Conservation (phyloP, 306 rosid species). For the Pterocarpus santalinus region DNA sequence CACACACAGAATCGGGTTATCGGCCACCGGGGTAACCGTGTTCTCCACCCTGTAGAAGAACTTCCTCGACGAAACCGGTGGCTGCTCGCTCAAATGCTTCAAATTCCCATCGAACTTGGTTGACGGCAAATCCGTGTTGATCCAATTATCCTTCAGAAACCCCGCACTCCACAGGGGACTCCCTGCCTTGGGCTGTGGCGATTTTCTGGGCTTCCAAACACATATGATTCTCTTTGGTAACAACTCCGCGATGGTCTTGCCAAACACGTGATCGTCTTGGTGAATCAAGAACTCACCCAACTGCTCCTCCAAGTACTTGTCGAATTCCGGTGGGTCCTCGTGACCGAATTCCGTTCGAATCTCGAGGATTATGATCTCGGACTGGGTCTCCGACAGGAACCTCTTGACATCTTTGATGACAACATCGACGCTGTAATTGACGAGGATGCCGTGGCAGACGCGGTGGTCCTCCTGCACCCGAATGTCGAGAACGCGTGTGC, state of each 20-base stretch:
- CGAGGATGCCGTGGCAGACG: slow-evolving; percentile 84
- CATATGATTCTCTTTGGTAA: slow-evolving; percentile 80
- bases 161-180: slow-evolving; percentile 74
- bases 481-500: slow-evolving; percentile 72
- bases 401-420: slow-evolving; percentile 68
- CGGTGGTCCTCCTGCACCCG: slow-evolving; percentile 72
- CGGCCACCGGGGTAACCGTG: slow-evolving; percentile 83
- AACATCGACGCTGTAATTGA: slow-evolving; percentile 68
- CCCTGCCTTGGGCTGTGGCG: slow-evolving; percentile 69
- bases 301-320: slow-evolving; percentile 68
- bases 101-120: slow-evolving; percentile 84
- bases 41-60: slow-evolving; percentile 94
- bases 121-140: slow-evolving; percentile 86
- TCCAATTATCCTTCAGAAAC: slow-evolving; percentile 80
- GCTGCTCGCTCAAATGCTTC: slow-evolving; percentile 76
- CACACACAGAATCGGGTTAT: slow-evolving; percentile 82
- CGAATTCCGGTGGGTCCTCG: slow-evolving; percentile 81
- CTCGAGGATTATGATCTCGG: slow-evolving; percentile 81
- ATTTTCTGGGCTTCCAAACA: slow-evolving; percentile 87
- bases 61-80: slow-evolving; percentile 64
- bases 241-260: slow-evolving; percentile 66
- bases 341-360: slow-evolving; percentile 85
- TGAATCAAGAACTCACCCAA: slow-evolving; percentile 73
- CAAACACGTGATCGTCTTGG: slow-evolving; percentile 73
- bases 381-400: slow-evolving; percentile 68